phyloP scores from a whole-genome alignment of 2,329 filamentous ascomycete species.

The Trichoderma semiorbis region DNA sequence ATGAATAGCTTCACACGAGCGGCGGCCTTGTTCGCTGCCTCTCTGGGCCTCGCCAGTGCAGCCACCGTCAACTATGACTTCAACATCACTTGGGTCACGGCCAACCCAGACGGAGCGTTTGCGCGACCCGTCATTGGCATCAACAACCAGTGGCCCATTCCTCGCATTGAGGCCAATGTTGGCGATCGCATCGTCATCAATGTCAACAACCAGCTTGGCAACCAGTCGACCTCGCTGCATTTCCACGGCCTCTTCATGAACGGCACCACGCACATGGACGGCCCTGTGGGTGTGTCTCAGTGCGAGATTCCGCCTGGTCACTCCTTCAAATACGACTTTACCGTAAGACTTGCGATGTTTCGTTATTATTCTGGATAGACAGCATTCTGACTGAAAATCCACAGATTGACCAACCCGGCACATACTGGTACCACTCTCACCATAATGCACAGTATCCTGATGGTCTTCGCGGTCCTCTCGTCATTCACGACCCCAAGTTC shows the following conservation, averaged over 20 bases:
- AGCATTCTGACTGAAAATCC: background rate
- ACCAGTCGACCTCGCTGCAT: conserved; percentile 61
- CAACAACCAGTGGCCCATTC: conserved; percentile 73
- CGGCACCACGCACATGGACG: conserved; percentile 68
- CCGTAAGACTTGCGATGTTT: conserved; percentile 37
- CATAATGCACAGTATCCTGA: conserved; percentile 66
- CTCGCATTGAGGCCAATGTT: conserved; percentile 58
- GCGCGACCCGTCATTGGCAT: conserved; percentile 69
- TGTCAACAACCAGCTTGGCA: conserved; percentile 56
- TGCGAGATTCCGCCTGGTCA: conserved; percentile 61
- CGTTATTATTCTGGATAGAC: background rate
- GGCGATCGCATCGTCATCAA: conserved; percentile 61
- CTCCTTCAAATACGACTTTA: conserved; percentile 69
- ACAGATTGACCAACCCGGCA: conserved; percentile 63
- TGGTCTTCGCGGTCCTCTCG: conserved; percentile 61
- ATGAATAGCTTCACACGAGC: conserved; percentile 22
- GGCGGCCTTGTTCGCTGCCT: conserved; percentile 20
- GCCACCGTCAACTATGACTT: conserved; percentile 59
- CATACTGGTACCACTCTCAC: conserved; percentile 79
- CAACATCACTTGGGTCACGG: conserved; percentile 66
- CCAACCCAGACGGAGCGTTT: conserved; percentile 66
- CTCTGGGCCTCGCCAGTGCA: conserved; percentile 25
- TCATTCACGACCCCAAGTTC: conserved; percentile 60
- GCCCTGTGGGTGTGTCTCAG: conserved; percentile 62
- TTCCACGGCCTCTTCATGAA: conserved; percentile 72